phyloP scores from a whole-genome alignment of 345 rosid species.

The Eucalyptus albens region DNA sequence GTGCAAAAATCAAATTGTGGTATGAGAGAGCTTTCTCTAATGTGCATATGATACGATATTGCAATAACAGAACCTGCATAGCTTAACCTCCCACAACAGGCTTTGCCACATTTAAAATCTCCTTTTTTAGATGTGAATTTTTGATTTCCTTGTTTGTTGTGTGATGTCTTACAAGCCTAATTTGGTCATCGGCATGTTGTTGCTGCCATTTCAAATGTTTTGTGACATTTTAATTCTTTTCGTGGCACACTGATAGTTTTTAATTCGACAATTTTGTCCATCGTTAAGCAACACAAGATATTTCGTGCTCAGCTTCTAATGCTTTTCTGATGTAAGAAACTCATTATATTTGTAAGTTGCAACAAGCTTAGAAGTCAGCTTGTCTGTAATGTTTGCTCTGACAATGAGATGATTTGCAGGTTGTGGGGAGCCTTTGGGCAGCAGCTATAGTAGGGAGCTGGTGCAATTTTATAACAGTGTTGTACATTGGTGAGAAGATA shows the following conservation, averaged over 20 bases:
- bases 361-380: not conserved
- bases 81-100: not conserved
- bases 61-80: not conserved
- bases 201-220: not conserved
- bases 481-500: conserved; percentile 65
- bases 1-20: not conserved
- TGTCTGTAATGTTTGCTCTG: not conserved
- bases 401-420: conserved; percentile 22
- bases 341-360: not conserved
- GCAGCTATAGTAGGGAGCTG: conserved; percentile 92
- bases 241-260: not conserved
- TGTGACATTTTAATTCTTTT: not conserved
- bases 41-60: not conserved
- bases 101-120: not conserved
- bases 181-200: not conserved
- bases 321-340: not conserved
- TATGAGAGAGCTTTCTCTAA: not conserved
- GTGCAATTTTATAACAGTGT: conserved; percentile 83
- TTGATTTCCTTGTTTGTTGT: not conserved
- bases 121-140: not conserved
- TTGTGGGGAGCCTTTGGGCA: conserved; percentile 45
- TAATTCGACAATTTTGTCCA: not conserved
- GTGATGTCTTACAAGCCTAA: not conserved
- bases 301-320: not conserved
- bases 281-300: not conserved